phyloP scores from a whole-genome alignment of 2,329 filamentous ascomycete genomes.

The Aspergillus sergii region DNA sequence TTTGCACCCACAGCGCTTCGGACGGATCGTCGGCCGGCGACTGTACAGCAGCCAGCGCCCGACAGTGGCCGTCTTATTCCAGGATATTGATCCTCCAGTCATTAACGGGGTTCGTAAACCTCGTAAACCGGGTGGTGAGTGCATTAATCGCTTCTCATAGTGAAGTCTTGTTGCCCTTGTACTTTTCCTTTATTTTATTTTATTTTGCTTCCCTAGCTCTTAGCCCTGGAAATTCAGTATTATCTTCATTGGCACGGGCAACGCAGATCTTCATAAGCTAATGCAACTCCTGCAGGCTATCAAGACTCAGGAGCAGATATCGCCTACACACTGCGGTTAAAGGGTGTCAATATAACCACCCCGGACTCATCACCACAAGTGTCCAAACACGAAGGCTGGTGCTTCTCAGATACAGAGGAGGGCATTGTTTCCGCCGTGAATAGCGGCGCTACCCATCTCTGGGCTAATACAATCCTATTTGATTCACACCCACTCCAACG shows the following conservation, averaged over 20 bases:
- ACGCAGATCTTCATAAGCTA: neutral
- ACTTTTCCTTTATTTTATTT: neutral
- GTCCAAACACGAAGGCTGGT: slow-evolving; percentile 39
- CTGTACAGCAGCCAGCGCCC: slow-evolving; percentile 4
- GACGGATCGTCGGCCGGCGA: neutral
- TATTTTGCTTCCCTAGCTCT: neutral
- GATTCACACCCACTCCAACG: slow-evolving; percentile 51
- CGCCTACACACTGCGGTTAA: slow-evolving; percentile 43
- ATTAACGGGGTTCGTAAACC: slow-evolving; percentile 54
- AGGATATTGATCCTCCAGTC: slow-evolving; percentile 51
- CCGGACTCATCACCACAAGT: slow-evolving; percentile 33
- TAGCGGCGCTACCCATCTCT: slow-evolving; percentile 49
- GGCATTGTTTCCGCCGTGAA: slow-evolving; percentile 46
- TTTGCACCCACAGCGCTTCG: neutral
- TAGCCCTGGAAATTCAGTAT: neutral
- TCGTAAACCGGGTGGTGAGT: slow-evolving; percentile 51
- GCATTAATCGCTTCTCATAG: neutral
- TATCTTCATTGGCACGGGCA: neutral
- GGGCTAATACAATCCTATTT: slow-evolving; percentile 57
- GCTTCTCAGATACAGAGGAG: slow-evolving; percentile 48
- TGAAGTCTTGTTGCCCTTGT: neutral
- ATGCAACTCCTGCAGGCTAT: slow-evolving; percentile 41
- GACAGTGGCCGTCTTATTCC: slow-evolving; percentile 50
- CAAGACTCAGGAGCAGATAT: slow-evolving; percentile 55
- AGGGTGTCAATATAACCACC: slow-evolving; percentile 37